Base-by-base conservation (phyloP, 1,284 basidiomycete genomes). In the Marasmius sp. region DNA sequence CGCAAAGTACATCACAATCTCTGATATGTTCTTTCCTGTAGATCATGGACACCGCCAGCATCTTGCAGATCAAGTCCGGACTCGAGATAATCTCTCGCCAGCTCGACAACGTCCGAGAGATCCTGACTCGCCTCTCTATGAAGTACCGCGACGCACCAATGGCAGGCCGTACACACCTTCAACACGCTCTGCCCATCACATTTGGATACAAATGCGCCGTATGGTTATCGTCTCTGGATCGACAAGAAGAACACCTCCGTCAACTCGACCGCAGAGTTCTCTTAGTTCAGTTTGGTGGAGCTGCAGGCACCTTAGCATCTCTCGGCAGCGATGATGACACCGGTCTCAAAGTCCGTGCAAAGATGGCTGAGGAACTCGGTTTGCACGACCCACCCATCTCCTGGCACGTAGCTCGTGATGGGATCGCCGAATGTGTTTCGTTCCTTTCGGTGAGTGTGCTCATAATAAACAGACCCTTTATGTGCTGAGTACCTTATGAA, bases 141-240 rank as follows among this genome's bases (percentile, higher is more conserved):
- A 54, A 54, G 20, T 54, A 54, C 16, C 52, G 52, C 34, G 52
- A 54, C 38, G 14, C 52, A 36, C 52, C 52, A 10, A 54, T 54
- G 52, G 52, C 52, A n/a, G 52, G 52, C 34, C 52, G 52, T 37
- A 54, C 52, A 5, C 52, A 54, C 52, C 52, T 54, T 37, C 52
- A 54, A 20, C 52, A 54, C 8, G 52, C 52, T n/a, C 36, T 54
- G 4, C 52, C 52, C n/a, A 8, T 54, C 4, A 54, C 52, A 7
- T 54, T 54, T 38, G 52, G 52, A 34, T 54, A 54, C 52, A 54
- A 54, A 54, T 54, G 52, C 37, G 52, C 52, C 16, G 52, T 54
- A 11, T 54, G 52, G 52, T 18, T 54, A 9, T 54, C 52, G 12
- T 54, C 52, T 18, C 52, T 54, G 34, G 52, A 54, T 36, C 52